Conservation (phyloP, 2,329 filamentous ascomycete genomes). For the Dothistroma pini region DNA sequence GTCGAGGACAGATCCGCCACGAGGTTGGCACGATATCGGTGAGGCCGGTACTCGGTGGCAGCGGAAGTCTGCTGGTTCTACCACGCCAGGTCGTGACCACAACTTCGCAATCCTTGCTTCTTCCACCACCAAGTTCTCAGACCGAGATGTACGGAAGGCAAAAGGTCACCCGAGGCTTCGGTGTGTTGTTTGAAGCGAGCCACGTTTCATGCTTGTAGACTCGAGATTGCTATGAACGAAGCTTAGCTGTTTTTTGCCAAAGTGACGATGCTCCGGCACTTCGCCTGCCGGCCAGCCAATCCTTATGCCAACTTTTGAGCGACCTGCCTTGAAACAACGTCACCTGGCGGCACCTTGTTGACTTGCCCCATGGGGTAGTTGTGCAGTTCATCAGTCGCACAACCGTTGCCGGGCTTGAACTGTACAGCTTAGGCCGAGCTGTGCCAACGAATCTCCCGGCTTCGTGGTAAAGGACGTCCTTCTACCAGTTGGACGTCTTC, state of each 20-base stretch:
- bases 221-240: neutral
- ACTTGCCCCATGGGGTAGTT: neutral
- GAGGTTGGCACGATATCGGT: constrained; percentile 1
- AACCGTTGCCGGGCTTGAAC: neutral
- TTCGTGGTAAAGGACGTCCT: neutral
- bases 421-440: neutral
- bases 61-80: neutral
- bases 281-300: constrained; percentile 4
- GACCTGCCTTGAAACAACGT: constrained; percentile 1
- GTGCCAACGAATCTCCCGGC: neutral
- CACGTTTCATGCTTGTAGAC: neutral
- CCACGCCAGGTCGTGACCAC: neutral
- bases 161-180: neutral
- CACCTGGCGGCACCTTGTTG: neutral
- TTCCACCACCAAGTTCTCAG: neutral
- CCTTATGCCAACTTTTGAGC: neutral
- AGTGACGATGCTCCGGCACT: constrained; percentile 3
- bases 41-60: neutral
- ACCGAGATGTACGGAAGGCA: neutral
- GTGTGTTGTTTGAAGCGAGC: neutral
- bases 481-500: neutral
- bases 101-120: neutral
- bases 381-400: neutral
- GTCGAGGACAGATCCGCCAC: neutral
- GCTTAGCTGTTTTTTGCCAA: neutral